Percentiles rank a stretch among this genome's conserved stretches.
Evolutionary conservation across 2,329 filamentous ascomycete genomes (phyloP).

Genomic region (Fusarium mundagurra): DNA sequence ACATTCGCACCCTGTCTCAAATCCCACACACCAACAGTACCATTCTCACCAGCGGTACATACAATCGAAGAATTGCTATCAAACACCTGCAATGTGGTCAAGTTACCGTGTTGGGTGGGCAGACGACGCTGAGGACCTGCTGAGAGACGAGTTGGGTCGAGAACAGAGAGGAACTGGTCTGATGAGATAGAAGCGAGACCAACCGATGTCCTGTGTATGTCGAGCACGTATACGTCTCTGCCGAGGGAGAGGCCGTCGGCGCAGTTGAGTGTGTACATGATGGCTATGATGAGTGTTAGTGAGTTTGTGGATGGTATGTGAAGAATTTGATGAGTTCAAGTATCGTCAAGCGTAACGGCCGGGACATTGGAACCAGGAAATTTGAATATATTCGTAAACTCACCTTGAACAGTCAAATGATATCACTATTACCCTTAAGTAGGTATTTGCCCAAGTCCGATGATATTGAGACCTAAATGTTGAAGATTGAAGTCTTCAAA

Average conservation of each 20-base stretch:
- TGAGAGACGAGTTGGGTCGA: slow-evolving; percentile 68
- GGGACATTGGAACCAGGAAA: rapidly evolving
- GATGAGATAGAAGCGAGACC: slow-evolving; percentile 73
- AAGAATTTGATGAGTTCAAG: neutral
- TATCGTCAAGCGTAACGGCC: rapidly evolving
- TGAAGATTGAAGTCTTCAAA: slow-evolving; percentile 35
- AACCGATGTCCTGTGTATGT: slow-evolving; percentile 61
- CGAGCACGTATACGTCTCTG: slow-evolving; percentile 65
- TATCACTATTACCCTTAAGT: neutral
- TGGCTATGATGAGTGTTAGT: slow-evolving; percentile 15
- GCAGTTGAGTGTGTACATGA: slow-evolving; percentile 49
- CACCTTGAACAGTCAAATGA: neutral
- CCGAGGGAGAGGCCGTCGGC: slow-evolving; percentile 46
- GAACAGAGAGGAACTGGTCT: slow-evolving; percentile 73
- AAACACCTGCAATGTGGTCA: slow-evolving; percentile 70
- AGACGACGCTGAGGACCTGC: slow-evolving; percentile 60
- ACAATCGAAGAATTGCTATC: slow-evolving; percentile 64
- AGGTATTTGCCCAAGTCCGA: neutral
- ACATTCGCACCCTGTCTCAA: slow-evolving; percentile 60
- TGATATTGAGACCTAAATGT: neutral
- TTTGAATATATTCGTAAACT: rapidly evolving
- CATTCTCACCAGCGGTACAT: slow-evolving; percentile 77
- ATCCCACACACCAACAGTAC: slow-evolving; percentile 74
- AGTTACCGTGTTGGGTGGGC: slow-evolving; percentile 66
- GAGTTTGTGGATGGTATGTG: neutral